Base-by-base conservation (phyloP, 345 rosid genomes). In the Rhodamnia argentea region DNA sequence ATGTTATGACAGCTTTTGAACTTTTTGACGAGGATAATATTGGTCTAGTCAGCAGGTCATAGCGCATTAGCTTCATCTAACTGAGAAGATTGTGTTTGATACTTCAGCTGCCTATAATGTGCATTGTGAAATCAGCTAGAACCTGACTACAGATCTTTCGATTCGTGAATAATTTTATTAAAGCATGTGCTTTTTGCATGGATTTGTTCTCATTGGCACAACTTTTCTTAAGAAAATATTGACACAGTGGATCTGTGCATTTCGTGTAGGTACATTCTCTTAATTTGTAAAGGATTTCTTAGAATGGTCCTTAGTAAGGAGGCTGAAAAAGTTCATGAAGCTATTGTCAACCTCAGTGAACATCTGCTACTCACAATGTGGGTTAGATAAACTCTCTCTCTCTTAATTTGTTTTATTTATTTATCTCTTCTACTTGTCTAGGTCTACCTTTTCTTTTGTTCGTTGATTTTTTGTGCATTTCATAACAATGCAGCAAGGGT, bases 331-430 rank as follows among this genome's bases (percentile, higher is more conserved):
- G 93, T 97, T 7, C 96, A 87, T 96, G 99, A 85, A 92, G 92
- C 90, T 97, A 96, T 89, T 94, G 94, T 90, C 95, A 96, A 90
- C 99, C 96, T 54, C 98, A 95, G 86, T 91, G 99, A 89, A 91
- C 95, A 91, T 97, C 96, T n/a, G 95, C 96, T 54, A 92, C 94
- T 74, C 90, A 97, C 51, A 95, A 97, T 90, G 96, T 97, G 94
- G 98, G 98, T 96, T 86, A 62, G 8, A 62, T 7, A 62, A n/a
- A 59, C 32, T 60, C 20, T 20, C 40, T 20, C 40, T 27, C 10
- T 3, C 74, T 60, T 27, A 60, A 3, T 27, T 60, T 60, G 27
- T 27, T 27, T 60, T 29, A 27, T 27, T 60, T 29, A 27, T 27
- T 60, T 14, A 60, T 60, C 40, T 27, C 37, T 60, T 60, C 40